Conservation (phyloP, 2,329 filamentous ascomycete species). For the Zasmidium citrigriseum region DNA sequence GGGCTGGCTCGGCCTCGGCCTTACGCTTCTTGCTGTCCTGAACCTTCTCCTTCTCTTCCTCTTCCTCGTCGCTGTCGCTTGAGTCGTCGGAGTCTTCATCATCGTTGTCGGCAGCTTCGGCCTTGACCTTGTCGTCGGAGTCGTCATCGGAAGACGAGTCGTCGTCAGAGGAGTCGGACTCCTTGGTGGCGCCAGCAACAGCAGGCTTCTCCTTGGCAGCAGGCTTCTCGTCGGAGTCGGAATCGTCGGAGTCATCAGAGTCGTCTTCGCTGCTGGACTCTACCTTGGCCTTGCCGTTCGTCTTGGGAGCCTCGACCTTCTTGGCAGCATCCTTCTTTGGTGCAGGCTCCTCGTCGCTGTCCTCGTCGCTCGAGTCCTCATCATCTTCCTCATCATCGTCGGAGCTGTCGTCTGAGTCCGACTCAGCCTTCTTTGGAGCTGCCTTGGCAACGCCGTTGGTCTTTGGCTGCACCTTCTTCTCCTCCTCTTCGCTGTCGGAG, state of each 20-base stretch:
- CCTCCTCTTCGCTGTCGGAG: slow-evolving; percentile 39
- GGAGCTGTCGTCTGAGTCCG: slow-evolving; percentile 15
- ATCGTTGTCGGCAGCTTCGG: slow-evolving; percentile 34
- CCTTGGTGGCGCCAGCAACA: not conserved
- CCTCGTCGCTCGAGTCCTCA: slow-evolving; percentile 26
- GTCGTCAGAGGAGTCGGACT: slow-evolving; percentile 21
- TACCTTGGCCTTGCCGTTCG: slow-evolving; percentile 32
- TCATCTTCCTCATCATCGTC: slow-evolving; percentile 19
- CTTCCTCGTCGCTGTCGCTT: slow-evolving; percentile 37
- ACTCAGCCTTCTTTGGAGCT: slow-evolving; percentile 26
- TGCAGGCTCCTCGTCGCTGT: slow-evolving; percentile 32
- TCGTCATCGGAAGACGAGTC: slow-evolving; percentile 30
- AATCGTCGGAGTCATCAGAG: slow-evolving; percentile 23
- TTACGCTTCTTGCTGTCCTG: slow-evolving; percentile 52
- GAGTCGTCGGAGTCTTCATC: slow-evolving; percentile 41
- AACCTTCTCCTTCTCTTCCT: slow-evolving; percentile 30
- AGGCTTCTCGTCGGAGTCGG: slow-evolving; percentile 28
- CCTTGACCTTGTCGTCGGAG: slow-evolving; percentile 35
- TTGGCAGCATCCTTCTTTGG: slow-evolving; percentile 19
- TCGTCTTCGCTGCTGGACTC: slow-evolving; percentile 24
- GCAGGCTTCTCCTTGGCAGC: slow-evolving; percentile 19
- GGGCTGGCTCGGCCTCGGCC: slow-evolving; percentile 55
- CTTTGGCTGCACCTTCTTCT: slow-evolving; percentile 25
- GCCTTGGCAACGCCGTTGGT: slow-evolving; percentile 26
- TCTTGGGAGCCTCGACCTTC: slow-evolving; percentile 22